These are phyloP conservation scores for Venturia nashicola DNA, from an alignment of 2,329 filamentous ascomycete genomes.

Conservation along the genomic window DNA sequence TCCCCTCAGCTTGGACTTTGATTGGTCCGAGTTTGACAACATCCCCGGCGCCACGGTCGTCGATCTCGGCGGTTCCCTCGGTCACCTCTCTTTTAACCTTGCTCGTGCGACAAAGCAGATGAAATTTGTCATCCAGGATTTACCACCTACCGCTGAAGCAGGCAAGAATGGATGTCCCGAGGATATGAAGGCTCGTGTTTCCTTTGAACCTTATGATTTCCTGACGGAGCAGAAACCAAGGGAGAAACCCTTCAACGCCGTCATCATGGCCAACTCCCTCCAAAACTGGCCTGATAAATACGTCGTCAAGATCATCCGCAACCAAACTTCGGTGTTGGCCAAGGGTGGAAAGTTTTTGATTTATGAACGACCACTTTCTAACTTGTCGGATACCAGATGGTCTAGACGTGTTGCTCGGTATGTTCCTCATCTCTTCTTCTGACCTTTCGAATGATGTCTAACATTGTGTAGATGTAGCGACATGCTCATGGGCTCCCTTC, in stretches of 20 bases:
- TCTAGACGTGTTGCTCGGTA: no score
- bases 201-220: conserved; percentile 21
- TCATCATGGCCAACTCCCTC: conserved; percentile 20
- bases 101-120: neutral
- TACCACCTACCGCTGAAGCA: conserved; percentile 3
- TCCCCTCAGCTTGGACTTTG: neutral
- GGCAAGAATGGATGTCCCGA: neutral
- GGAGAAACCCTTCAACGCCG: conserved; percentile 18
- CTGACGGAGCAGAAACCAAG: conserved; percentile 17
- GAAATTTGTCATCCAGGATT: conserved; percentile 5
- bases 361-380: no score
- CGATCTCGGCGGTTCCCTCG: neutral
- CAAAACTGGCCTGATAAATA: conserved; percentile 19
- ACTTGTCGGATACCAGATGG: no score
- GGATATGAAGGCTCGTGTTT: neutral
- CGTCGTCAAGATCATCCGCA: neutral
- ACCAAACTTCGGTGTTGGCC: neutral
- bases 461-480: neutral
- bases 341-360: neutral
- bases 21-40: conserved; percentile 1
- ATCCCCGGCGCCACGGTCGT: neutral
- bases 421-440: no score
- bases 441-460: no score
- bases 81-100: neutral
- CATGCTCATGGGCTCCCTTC: neutral